Evolutionary conservation across 768 basidiomycete genomes (phyloP).

Genomic region (Antrodiella citrinella): DNA sequence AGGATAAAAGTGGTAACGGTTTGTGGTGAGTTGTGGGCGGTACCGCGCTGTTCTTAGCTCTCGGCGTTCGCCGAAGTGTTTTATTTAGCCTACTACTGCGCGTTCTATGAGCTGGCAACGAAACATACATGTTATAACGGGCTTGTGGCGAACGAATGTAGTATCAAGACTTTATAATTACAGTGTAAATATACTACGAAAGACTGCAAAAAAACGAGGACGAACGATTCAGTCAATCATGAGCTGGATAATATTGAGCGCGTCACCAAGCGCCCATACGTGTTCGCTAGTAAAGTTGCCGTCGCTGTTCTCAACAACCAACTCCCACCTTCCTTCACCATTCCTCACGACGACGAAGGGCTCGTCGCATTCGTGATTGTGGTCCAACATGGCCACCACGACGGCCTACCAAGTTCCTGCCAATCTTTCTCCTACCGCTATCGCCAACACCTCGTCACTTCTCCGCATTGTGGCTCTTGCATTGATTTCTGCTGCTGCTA

Average conservation of each 20-base stretch:
- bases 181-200: not conserved
- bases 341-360: not conserved
- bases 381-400: constrained; percentile 44
- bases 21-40: no score
- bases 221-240: no score
- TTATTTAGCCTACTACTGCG: not conserved
- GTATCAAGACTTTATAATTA: not conserved
- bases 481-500: constrained; percentile 89
- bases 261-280: constrained; percentile 2
- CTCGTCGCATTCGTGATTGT: not conserved
- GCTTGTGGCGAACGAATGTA: no score
- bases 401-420: constrained; percentile 68
- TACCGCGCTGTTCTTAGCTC: not conserved
- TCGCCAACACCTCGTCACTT: constrained; percentile 84
- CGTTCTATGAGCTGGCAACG: no score
- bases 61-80: not conserved
- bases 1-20: no score
- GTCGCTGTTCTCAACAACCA: not conserved
- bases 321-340: not conserved
- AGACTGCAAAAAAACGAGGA: no score
- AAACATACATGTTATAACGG: no score
- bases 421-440: constrained; percentile 59
- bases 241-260: no score
- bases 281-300: not conserved
- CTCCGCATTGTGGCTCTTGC: constrained; percentile 85